These are phyloP conservation scores for Microbotryomycetes sp. DNA, from an alignment of 1,284 basidiomycete species.

Conservation along the genomic window DNA sequence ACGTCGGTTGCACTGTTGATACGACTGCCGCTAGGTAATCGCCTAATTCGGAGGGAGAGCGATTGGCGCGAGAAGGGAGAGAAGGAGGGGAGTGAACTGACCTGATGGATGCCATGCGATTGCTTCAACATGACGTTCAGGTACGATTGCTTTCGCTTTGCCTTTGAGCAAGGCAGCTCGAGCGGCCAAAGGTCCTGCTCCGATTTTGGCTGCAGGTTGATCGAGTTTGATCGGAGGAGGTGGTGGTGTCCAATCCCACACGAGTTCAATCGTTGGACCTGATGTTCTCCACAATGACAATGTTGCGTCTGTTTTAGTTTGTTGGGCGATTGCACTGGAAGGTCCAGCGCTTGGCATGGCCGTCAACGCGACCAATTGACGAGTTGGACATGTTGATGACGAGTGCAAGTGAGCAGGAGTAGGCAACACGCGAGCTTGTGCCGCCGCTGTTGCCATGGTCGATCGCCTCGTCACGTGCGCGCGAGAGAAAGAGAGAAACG, in stretches of 20 bases:
- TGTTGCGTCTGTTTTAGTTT: slow-evolving; percentile 3
- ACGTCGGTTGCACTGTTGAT: not conserved
- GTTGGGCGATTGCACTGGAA: not conserved
- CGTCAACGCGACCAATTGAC: slow-evolving; percentile 11
- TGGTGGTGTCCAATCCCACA: slow-evolving; percentile 18
- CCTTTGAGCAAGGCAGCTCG: not conserved
- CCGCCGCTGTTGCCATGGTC: not conserved
- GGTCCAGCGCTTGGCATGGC: not conserved
- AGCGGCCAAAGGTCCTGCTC: not conserved
- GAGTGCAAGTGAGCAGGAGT: not conserved
- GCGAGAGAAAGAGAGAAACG: too few species aligned
- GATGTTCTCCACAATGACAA: slow-evolving; percentile 10
- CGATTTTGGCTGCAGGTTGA: not conserved
- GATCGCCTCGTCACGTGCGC: too few species aligned
- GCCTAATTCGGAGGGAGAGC: not conserved
- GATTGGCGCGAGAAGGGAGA: not conserved
- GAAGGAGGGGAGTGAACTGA: not conserved
- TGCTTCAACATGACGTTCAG: slow-evolving; percentile 3
- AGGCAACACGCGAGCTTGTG: not conserved
- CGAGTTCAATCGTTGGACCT: not conserved
- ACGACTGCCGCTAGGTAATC: slow-evolving; percentile 15
- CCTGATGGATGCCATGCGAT: slow-evolving; percentile 19
- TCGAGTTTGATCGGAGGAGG: slow-evolving; percentile 1
- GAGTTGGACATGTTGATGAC: slow-evolving; percentile 6
- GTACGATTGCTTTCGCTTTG: slow-evolving; percentile 16